phyloP scores from a whole-genome alignment of 768 basidiomycete genomes.

The Punctularia strigosozonata region DNA sequence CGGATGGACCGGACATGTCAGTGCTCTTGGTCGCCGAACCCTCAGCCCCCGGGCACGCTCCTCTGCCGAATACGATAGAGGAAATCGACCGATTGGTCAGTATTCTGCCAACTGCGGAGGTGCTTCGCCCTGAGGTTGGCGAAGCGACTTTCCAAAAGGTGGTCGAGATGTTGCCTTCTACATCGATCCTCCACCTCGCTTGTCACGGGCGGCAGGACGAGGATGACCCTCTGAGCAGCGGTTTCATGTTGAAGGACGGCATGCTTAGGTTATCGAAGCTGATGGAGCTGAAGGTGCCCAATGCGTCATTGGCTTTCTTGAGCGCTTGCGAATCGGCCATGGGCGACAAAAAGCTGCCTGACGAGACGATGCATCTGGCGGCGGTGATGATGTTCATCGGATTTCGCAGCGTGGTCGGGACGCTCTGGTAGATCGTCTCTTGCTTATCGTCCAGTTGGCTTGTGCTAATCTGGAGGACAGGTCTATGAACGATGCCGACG shows the following conservation, averaged over 20 bases:
- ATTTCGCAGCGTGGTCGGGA: slow-evolving; percentile 4
- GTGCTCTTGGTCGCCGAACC: background rate
- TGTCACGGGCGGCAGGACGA: slow-evolving; percentile 9
- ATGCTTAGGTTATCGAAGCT: slow-evolving; percentile 4
- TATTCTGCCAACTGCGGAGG: background rate
- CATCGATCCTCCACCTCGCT: slow-evolving; percentile 6
- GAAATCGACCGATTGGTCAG: background rate
- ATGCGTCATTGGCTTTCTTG: slow-evolving; percentile 10
- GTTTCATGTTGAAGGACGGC: slow-evolving; percentile 6
- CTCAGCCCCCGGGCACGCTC: background rate
- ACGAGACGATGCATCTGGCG: slow-evolving; percentile 6
- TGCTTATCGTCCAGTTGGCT: no score
- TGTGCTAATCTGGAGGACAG: no score
- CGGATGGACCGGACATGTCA: no score
- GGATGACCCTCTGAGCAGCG: slow-evolving; percentile 4
- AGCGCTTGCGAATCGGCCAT: slow-evolving; percentile 9
- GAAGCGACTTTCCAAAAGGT: background rate
- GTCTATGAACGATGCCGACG: background rate
- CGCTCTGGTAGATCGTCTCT: slow-evolving; percentile 5
- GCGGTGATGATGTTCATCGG: slow-evolving; percentile 3
- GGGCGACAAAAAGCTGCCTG: slow-evolving; percentile 1
- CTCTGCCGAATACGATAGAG: background rate
- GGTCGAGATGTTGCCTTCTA: background rate
- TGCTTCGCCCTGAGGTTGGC: background rate
- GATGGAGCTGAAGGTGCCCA: background rate